Evolutionary conservation across 164 flowering plant species (phyloP).

Genomic region (Chimonanthus salicifolius): DNA sequence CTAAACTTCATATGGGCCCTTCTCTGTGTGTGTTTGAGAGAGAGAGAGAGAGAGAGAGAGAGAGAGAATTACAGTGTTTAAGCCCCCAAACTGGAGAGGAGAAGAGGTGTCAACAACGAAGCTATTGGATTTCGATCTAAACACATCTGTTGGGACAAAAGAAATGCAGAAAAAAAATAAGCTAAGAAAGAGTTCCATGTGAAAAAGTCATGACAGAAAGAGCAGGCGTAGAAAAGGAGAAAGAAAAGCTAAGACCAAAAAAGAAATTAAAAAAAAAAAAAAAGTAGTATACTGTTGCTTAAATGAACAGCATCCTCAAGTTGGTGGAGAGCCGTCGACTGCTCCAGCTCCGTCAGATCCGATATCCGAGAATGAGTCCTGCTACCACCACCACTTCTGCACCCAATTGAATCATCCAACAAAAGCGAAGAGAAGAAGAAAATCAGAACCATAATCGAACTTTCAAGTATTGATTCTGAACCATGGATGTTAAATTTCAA

Average conservation of each 20-base stretch:
- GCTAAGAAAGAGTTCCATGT: neutral
- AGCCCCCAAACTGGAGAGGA: constrained; percentile 2
- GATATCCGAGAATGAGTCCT: neutral
- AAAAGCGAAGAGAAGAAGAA: neutral
- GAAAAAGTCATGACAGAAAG: neutral
- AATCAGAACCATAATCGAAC: neutral
- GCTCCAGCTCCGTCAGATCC: constrained; percentile 1
- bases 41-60: neutral
- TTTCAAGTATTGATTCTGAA: too few relatives aligned
- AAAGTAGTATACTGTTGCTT: neutral
- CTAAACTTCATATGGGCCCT: too few relatives aligned
- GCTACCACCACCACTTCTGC: neutral
- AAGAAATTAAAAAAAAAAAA: neutral
- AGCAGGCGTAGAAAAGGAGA: neutral
- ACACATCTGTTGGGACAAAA: constrained; percentile 6
- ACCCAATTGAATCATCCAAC: neutral
- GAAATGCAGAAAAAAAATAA: neutral
- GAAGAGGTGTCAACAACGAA: constrained; percentile 6
- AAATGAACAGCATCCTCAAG: constrained; percentile 3
- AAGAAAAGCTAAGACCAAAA: neutral
- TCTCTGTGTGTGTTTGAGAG: neutral
- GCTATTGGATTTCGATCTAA: neutral
- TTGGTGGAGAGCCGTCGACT: neutral
- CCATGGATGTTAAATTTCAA: too few relatives aligned
- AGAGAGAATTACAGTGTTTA: constrained; percentile 2